These are phyloP conservation scores for Hevea brasiliensis DNA, from an alignment of 345 rosid genomes.

Conservation along the genomic window DNA sequence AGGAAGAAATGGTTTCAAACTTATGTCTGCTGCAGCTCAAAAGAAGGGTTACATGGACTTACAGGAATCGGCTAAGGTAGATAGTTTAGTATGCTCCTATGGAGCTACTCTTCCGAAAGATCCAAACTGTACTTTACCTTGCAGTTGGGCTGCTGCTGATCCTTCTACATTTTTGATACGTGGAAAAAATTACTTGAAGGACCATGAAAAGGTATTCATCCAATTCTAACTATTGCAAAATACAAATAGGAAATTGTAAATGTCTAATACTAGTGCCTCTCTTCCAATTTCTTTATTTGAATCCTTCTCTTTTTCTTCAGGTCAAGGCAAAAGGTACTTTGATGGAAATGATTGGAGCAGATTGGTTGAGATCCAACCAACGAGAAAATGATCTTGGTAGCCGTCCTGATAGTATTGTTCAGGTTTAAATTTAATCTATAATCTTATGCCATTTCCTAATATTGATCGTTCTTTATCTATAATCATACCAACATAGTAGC, in stretches of 20 bases:
- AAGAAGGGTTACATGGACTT: slow-evolving; percentile 73
- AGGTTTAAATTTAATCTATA: slow-evolving; percentile 49
- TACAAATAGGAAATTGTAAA: neutral
- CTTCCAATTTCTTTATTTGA: neutral
- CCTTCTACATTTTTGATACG: slow-evolving; percentile 79
- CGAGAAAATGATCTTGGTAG: slow-evolving; percentile 78
- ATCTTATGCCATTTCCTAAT: neutral
- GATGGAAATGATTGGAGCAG: slow-evolving; percentile 94
- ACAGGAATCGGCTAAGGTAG: slow-evolving; percentile 50
- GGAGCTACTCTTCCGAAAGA: slow-evolving; percentile 80
- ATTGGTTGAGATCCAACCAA: slow-evolving; percentile 76
- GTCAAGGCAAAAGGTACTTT: slow-evolving; percentile 63
- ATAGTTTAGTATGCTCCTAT: slow-evolving; percentile 38
- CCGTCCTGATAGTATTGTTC: slow-evolving; percentile 66
- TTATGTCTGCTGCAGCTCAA: slow-evolving; percentile 49
- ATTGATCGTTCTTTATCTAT: neutral
- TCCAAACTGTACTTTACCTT: slow-evolving; percentile 47
- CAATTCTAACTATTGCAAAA: neutral
- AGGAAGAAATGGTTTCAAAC: slow-evolving; percentile 9
- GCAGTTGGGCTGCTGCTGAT: slow-evolving; percentile 75
- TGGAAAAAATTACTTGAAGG: slow-evolving; percentile 66
- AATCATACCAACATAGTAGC: no score
- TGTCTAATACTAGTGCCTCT: neutral
- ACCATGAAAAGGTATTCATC: slow-evolving; percentile 59
- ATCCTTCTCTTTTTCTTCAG: slow-evolving; percentile 30